Percentiles rank a stretch among this genome's conserved stretches.
phyloP scores from a whole-genome alignment of 768 basidiomycete species.

The Suillus clintonianus region DNA sequence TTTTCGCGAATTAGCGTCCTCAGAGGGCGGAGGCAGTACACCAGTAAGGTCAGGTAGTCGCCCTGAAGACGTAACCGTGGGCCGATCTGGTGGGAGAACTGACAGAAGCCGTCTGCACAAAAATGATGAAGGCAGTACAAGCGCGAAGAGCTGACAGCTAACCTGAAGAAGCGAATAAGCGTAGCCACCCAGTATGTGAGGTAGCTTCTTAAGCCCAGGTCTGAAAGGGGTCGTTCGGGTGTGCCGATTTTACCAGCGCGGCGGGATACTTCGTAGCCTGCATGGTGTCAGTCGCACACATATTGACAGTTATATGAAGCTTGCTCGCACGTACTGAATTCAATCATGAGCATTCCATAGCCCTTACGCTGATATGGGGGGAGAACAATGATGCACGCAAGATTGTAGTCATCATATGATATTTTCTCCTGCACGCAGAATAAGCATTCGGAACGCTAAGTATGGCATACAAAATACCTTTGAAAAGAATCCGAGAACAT shows the following conservation, averaged over 20 bases:
- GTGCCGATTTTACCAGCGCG: conserved; percentile 80
- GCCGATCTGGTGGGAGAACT: conserved; percentile 55
- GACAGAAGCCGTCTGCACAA: conserved; percentile 54
- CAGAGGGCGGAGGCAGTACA: conserved; percentile 33
- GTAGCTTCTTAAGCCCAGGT: conserved; percentile 89
- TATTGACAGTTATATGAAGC: too few relatives aligned
- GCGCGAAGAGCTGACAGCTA: conserved; percentile 16
- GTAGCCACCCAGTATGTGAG: conserved; percentile 86
- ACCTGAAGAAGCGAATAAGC: conserved; percentile 84
- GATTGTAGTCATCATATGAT: conserved; percentile 96
- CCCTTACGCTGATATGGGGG: conserved; percentile 91
- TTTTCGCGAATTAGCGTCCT: conserved; percentile 34
- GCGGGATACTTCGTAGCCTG: conserved; percentile 92
- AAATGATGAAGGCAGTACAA: neutral
- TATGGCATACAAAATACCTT: conserved; percentile 43
- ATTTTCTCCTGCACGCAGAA: conserved; percentile 70
- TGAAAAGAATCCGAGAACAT: conserved; percentile 75
- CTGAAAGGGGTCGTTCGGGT: conserved; percentile 93
- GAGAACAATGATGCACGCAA: conserved; percentile 94
- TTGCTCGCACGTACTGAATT: conserved; percentile 78
- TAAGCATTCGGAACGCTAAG: neutral
- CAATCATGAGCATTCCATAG: conserved; percentile 94
- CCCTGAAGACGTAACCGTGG: conserved; percentile 46
- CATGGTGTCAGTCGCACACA: neutral
- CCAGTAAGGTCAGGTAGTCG: conserved; percentile 43